These are phyloP conservation scores for Penicillium parvum DNA, from an alignment of 495 filamentous ascomycete species.

Conservation along the genomic window DNA sequence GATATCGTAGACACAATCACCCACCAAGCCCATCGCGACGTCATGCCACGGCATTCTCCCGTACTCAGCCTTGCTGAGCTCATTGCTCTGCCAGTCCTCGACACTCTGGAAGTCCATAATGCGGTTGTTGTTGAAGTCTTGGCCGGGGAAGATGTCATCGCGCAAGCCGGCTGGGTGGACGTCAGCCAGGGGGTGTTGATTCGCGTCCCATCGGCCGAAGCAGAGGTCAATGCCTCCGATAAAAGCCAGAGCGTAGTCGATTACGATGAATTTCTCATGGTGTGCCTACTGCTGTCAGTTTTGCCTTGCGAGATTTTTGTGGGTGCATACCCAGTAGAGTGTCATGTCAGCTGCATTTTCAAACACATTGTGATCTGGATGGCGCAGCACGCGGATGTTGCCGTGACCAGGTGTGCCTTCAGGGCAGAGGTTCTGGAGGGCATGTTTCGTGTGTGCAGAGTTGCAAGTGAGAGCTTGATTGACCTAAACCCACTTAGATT, in stretches of 20 bases:
- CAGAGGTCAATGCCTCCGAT: constrained; percentile 94
- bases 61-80: constrained; percentile 86
- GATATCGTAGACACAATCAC: constrained; percentile 88
- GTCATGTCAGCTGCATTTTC: constrained; percentile 96
- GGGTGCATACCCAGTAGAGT: constrained; percentile 71
- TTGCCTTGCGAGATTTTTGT: not conserved
- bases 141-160: constrained; percentile 87
- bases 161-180: constrained; percentile 79
- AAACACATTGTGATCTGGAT: constrained; percentile 92
- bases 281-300: constrained; percentile 56
- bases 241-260: constrained; percentile 86
- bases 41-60: constrained; percentile 99
- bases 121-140: constrained; percentile 94
- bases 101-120: constrained; percentile 95
- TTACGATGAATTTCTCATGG: constrained; percentile 93
- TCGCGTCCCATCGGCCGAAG: constrained; percentile 87
- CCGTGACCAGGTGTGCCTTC: constrained; percentile 72
- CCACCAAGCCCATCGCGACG: constrained; percentile 83
- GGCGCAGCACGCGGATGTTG: constrained; percentile 86
- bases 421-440: constrained; percentile 73
- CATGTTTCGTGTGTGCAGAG: constrained; percentile 87
- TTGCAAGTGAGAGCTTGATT: constrained; percentile 86
- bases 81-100: constrained; percentile 85
- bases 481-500: constrained; percentile 35
- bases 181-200: constrained; percentile 82